Evolutionary conservation across 257 asterid genomes (phyloP).

Genomic region (Forsythia suspensa): DNA sequence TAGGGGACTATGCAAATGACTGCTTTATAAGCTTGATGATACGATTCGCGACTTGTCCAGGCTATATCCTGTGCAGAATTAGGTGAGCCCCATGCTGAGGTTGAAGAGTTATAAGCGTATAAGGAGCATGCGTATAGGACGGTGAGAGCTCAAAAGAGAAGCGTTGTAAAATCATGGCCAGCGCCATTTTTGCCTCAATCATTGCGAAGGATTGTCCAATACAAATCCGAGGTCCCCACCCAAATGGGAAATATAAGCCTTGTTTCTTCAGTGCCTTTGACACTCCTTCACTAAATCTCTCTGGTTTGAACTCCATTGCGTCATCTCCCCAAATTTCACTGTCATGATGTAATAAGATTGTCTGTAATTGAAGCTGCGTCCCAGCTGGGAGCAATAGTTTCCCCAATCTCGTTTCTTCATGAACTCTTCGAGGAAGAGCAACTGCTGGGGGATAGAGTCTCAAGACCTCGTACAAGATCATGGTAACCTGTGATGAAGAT

Average conservation of each 20-base stretch:
- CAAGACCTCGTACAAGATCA: conserved; percentile 45
- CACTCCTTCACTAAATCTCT: conserved; percentile 26
- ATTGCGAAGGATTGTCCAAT: conserved; percentile 27
- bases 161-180: conserved; percentile 24
- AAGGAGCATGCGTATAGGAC: conserved; percentile 28
- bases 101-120: neutral
- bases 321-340: conserved; percentile 27
- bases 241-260: conserved; percentile 18
- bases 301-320: conserved; percentile 30
- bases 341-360: conserved; percentile 21
- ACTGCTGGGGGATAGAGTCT: conserved; percentile 34
- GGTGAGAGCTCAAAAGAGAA: conserved; percentile 26
- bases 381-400: conserved; percentile 34
- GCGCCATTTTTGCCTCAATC: conserved; percentile 21
- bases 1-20: neutral
- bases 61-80: neutral
- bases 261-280: conserved; percentile 18
- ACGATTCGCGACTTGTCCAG: neutral
- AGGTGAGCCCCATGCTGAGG: conserved; percentile 28
- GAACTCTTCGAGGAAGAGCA: conserved; percentile 11
- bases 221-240: conserved; percentile 31
- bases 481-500: conserved; percentile 25
- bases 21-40: neutral
- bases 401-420: conserved; percentile 35
- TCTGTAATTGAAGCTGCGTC: conserved; percentile 16